A percentile compares a stretch with the other conserved stretches of the same genome.
These are phyloP conservation scores for Plasmodium vinckei DNA, from an alignment of 169 alveolate species.

Conservation along the genomic window DNA sequence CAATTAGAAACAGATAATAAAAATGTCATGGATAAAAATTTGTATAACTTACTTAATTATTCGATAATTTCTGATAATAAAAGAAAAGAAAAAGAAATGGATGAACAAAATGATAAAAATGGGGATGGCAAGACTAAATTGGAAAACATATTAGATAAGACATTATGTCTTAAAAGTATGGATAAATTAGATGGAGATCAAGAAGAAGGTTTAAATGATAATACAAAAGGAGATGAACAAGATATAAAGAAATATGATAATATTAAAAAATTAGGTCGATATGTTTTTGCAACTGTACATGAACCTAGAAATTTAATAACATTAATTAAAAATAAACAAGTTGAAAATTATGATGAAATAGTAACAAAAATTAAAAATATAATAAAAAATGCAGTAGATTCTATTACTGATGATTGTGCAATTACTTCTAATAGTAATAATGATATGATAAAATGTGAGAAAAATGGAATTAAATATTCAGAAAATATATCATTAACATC, in stretches of 20 bases:
- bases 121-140: not conserved
- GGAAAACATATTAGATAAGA: not conserved
- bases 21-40: conserved; percentile 35
- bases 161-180: not conserved
- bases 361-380: conserved; percentile 32
- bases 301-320: conserved; percentile 74
- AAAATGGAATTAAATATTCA: not conserved
- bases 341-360: conserved; percentile 39
- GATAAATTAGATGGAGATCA: not conserved
- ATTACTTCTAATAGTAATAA: not conserved
- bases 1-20: conserved; percentile 23
- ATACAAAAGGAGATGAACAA: not conserved
- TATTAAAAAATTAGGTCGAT: conserved; percentile 46
- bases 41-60: conserved; percentile 24
- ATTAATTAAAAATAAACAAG: conserved; percentile 21
- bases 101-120: not conserved
- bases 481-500: not conserved
- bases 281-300: conserved; percentile 72
- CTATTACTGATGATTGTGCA: not conserved
- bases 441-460: not conserved
- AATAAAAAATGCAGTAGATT: conserved; percentile 16
- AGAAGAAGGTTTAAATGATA: not conserved
- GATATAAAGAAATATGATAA: conserved; percentile 42
- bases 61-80: conserved; percentile 1
- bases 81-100: not conserved